A percentile compares a stretch with the other conserved stretches of the same genome.
Conservation (phyloP, 768 basidiomycete genomes). For the Cubamyces lactineus region DNA sequence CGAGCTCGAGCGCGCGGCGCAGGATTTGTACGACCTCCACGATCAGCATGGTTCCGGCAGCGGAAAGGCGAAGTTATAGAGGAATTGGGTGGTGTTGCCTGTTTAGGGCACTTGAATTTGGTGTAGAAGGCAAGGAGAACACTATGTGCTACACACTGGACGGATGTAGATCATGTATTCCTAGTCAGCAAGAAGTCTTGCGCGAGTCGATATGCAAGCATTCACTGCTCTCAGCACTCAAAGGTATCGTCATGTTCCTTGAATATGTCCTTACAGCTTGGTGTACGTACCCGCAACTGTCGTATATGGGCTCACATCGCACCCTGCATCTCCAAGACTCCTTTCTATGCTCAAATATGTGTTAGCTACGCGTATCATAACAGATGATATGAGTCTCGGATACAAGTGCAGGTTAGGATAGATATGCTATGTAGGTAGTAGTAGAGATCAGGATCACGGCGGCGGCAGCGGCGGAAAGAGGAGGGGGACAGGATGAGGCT, state of each 20-base stretch:
- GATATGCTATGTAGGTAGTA: constrained; percentile 32
- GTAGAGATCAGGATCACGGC: neutral
- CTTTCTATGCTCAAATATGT: constrained; percentile 27
- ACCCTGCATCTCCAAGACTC: neutral
- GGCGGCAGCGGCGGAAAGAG: neutral
- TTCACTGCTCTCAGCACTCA: too few relatives aligned
- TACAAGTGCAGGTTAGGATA: constrained; percentile 40
- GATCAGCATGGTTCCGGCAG: neutral
- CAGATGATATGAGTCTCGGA: constrained; percentile 23
- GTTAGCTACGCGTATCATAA: constrained; percentile 31
- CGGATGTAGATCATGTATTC: too few relatives aligned
- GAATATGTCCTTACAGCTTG: too few relatives aligned
- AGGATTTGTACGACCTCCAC: constrained; percentile 69
- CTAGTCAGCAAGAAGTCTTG: too few relatives aligned
- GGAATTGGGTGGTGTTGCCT: neutral
- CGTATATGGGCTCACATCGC: neutral
- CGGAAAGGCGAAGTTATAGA: constrained; percentile 19
- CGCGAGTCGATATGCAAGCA: too few relatives aligned
- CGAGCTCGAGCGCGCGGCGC: constrained; percentile 65
- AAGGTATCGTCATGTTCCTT: too few relatives aligned
- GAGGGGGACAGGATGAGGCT: constrained; percentile 31
- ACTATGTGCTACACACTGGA: too few relatives aligned
- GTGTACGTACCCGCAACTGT: too few relatives aligned
- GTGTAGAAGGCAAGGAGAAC: neutral
- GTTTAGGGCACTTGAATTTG: neutral